phyloP scores from a whole-genome alignment of 2,329 filamentous ascomycete species.

The Sporothrix curviconia region DNA sequence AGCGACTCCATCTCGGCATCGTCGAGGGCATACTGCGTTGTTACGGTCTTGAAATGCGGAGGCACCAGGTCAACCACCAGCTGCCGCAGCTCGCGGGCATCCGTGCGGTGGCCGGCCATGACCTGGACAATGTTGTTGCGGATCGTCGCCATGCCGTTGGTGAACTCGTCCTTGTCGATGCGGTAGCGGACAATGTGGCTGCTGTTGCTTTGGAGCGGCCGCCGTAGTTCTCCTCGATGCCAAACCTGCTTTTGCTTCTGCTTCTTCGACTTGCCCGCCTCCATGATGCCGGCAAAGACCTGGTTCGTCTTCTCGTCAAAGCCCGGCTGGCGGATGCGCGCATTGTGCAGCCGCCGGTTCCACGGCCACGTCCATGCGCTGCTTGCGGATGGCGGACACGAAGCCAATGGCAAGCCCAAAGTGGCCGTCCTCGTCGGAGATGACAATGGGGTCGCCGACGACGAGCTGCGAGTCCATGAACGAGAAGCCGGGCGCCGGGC shows the following conservation, averaged over 20 bases:
- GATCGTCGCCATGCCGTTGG: constrained; percentile 91
- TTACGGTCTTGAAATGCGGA: constrained; percentile 63
- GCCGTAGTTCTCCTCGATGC: neutral
- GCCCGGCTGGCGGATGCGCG: constrained; percentile 64
- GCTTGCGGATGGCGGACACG: constrained; percentile 68
- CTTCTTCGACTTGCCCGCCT: constrained; percentile 40
- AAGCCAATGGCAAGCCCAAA: constrained; percentile 93
- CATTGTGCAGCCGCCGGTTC: constrained; percentile 85
- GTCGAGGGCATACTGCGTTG: constrained; percentile 55
- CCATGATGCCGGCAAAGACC: constrained; percentile 86
- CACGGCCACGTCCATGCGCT: constrained; percentile 77
- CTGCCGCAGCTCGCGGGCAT: constrained; percentile 64
- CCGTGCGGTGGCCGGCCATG: constrained; percentile 73
- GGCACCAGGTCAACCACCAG: constrained; percentile 71
- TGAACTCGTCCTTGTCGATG: constrained; percentile 96
- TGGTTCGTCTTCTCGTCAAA: constrained; percentile 77
- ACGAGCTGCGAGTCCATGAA: constrained; percentile 87
- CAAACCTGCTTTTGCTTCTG: neutral
- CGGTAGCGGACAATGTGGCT: constrained; percentile 63
- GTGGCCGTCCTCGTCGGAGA: constrained; percentile 91
- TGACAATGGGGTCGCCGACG: constrained; percentile 86
- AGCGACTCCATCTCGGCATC: constrained; percentile 55
- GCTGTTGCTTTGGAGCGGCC: neutral
- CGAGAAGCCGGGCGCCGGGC: constrained; percentile 55
- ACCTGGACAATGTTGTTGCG: constrained; percentile 89